Conservation (phyloP, 1,284 basidiomycete species). For the Ganoderma lucidum region DNA sequence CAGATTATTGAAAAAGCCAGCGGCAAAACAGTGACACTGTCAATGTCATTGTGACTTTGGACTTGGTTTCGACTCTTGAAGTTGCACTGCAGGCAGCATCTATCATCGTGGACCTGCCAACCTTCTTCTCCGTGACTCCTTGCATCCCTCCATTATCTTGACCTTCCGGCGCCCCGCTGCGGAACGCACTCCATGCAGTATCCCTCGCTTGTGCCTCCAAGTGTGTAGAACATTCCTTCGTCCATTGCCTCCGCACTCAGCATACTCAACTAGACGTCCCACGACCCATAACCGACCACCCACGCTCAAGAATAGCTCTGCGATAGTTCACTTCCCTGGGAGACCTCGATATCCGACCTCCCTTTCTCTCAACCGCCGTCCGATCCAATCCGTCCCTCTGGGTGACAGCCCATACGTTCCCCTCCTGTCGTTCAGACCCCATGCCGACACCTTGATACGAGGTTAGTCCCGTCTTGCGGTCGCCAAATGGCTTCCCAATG, state of each 20-base stretch:
- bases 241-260: neutral
- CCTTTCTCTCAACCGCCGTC: neutral
- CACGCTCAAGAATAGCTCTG: conserved; percentile 8
- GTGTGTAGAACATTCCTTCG: neutral
- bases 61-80: too few species aligned
- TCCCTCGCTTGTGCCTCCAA: neutral
- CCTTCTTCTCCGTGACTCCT: too few species aligned
- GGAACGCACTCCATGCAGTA: neutral
- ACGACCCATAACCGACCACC: conserved; percentile 1
- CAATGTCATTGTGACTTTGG: too few species aligned
- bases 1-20: too few species aligned
- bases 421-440: conserved; percentile 2
- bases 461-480: neutral
- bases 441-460: neutral
- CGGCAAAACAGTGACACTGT: too few species aligned
- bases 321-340: neutral
- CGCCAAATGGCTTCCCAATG: neutral
- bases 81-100: too few species aligned
- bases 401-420: neutral
- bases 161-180: too few species aligned
- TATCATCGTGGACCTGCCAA: too few species aligned
- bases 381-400: neutral
- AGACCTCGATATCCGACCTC: neutral
- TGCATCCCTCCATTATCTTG: too few species aligned
- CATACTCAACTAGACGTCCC: neutral